Evolutionary conservation across 164 flowering plant species (phyloP).

Genomic region (Berberis vulgaris): DNA sequence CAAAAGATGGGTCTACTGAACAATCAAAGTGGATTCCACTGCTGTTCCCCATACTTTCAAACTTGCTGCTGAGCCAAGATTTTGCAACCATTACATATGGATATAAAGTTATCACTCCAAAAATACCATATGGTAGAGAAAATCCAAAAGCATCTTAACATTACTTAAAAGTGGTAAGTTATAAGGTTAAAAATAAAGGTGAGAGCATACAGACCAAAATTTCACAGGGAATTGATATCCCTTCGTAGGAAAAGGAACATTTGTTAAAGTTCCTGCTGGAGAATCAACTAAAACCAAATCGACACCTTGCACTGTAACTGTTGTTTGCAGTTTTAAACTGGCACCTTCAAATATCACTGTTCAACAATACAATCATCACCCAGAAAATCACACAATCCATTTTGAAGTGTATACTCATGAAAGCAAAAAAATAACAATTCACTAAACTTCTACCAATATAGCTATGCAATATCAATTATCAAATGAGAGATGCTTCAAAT

Average conservation of each 20-base stretch:
- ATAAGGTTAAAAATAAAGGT: background rate
- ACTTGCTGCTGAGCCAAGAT: constrained; percentile 17
- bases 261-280: constrained; percentile 56
- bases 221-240: constrained; percentile 67
- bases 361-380: constrained; percentile 8
- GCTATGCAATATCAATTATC: background rate
- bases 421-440: background rate
- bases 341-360: constrained; percentile 46
- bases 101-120: too few relatives aligned
- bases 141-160: background rate
- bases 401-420: background rate
- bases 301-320: constrained; percentile 41
- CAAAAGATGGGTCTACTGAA: constrained; percentile 60
- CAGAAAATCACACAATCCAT: background rate
- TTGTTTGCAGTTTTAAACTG: constrained; percentile 47
- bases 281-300: constrained; percentile 42
- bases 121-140: background rate
- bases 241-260: constrained; percentile 56
- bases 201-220: constrained; percentile 44
- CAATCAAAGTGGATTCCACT: constrained; percentile 41
- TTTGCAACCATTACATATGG: background rate
- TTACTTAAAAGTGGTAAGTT: background rate
- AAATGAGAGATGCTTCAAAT: background rate
- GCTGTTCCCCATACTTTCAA: constrained; percentile 17
- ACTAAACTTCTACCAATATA: background rate